Evolutionary conservation across 192 early-diverging fungal genomes (phyloP).

Genomic region (Gamsiella multidivaricata): DNA sequence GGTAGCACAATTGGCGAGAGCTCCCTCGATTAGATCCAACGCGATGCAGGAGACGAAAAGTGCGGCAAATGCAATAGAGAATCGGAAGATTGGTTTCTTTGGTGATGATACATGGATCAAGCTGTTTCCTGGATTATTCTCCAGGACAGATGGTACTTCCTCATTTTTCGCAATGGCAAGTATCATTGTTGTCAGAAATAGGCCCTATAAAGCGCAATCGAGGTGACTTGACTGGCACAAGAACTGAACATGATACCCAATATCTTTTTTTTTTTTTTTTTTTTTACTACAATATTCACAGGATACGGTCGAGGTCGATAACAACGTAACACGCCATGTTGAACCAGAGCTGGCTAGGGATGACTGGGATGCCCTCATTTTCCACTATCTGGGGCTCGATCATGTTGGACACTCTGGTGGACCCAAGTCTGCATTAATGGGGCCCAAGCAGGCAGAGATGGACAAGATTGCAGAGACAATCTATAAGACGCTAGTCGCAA

Average conservation of each 20-base stretch:
- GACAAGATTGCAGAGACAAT: slow-evolving; percentile 70
- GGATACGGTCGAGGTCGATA: slow-evolving; percentile 82
- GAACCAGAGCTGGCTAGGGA: slow-evolving; percentile 61
- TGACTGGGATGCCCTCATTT: slow-evolving; percentile 79
- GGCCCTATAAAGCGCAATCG: background rate
- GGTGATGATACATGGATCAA: slow-evolving; percentile 97
- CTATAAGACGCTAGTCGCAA: slow-evolving; percentile 49
- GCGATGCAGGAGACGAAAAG: slow-evolving; percentile 9
- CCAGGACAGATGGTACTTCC: slow-evolving; percentile 69
- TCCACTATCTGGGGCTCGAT: slow-evolving; percentile 87
- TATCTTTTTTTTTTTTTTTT: background rate
- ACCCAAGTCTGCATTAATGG: slow-evolving; percentile 75
- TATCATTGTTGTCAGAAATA: background rate
- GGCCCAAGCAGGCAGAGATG: slow-evolving; percentile 82
- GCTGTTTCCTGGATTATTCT: slow-evolving; percentile 80
- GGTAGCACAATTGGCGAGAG: slow-evolving; percentile 68
- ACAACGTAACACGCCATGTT: slow-evolving; percentile 78
- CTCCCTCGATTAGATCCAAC: slow-evolving; percentile 9
- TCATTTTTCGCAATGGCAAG: slow-evolving; percentile 76
- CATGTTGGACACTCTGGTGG: slow-evolving; percentile 83
- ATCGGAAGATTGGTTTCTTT: slow-evolving; percentile 77
- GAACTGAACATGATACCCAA: too few relatives aligned
- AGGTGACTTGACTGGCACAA: too few relatives aligned
- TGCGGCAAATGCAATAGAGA: slow-evolving; percentile 21
- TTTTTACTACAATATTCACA: slow-evolving; percentile 29